Percentiles rank a stretch among this genome's conserved stretches.
These are phyloP conservation scores for Alnus glutinosa DNA, from an alignment of 306 rosid genomes.

Conservation along the genomic window DNA sequence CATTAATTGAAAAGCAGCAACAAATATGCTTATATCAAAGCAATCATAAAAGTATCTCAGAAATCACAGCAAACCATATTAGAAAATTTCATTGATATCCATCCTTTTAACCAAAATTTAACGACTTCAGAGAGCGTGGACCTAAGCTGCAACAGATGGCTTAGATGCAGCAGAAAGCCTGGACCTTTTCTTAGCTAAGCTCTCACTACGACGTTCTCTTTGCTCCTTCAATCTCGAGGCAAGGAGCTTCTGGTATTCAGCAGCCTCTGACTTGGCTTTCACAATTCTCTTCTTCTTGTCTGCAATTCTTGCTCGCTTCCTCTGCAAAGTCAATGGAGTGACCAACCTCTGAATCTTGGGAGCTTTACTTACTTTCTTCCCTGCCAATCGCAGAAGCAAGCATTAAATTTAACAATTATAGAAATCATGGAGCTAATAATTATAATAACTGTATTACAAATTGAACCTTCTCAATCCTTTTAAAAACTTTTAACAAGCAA, in stretches of 20 bases:
- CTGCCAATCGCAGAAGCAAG: slow-evolving; percentile 25
- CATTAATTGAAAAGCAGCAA: slow-evolving; percentile 18
- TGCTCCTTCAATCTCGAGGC: slow-evolving; percentile 65
- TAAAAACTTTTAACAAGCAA: not conserved
- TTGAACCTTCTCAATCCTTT: not conserved
- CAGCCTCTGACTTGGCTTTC: slow-evolving; percentile 57
- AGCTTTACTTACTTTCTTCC: slow-evolving; percentile 59
- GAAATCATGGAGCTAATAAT: not conserved
- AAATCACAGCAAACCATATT: slow-evolving; percentile 1
- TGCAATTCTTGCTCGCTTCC: slow-evolving; percentile 57
- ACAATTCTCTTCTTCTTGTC: slow-evolving; percentile 65
- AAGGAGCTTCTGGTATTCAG: slow-evolving; percentile 63
- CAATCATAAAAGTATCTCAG: slow-evolving; percentile 10
- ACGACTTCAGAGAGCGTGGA: not conserved
- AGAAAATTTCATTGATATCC: not conserved
- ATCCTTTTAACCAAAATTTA: slow-evolving; percentile 23
- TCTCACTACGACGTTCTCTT: slow-evolving; percentile 63
- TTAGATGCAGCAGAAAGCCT: slow-evolving; percentile 61
- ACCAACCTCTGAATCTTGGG: slow-evolving; percentile 72
- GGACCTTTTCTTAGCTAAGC: slow-evolving; percentile 66
- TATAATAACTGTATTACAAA: not conserved
- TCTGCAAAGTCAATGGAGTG: slow-evolving; percentile 62
- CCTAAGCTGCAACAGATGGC: slow-evolving; percentile 49
- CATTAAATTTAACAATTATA: not conserved
- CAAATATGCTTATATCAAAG: not conserved